phyloP scores from a whole-genome alignment of 441 rosid genomes.

The Jatropha podagrica region DNA sequence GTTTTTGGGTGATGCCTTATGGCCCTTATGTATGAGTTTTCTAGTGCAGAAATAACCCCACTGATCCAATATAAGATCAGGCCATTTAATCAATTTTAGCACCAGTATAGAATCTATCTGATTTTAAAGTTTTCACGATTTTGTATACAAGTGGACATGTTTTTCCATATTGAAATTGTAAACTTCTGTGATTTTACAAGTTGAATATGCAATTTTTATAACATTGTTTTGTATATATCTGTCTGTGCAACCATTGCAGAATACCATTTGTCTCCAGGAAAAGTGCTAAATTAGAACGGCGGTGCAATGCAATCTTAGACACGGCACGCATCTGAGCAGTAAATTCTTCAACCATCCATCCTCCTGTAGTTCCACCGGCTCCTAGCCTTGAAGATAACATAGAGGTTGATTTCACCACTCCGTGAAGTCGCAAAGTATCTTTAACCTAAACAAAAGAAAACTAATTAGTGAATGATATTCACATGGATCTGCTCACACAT shows the following conservation, averaged over 20 bases:
- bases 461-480: constrained; percentile 17
- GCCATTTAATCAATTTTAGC: too few relatives aligned
- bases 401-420: constrained; percentile 90
- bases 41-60: too few relatives aligned
- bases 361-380: constrained; percentile 70
- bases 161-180: too few relatives aligned
- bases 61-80: too few relatives aligned
- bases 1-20: too few relatives aligned
- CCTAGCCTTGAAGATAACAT: constrained; percentile 82
- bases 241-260: background rate
- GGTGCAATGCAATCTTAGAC: constrained; percentile 97
- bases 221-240: too few relatives aligned
- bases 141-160: too few relatives aligned
- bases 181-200: too few relatives aligned
- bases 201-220: too few relatives aligned
- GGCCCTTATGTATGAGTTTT: too few relatives aligned
- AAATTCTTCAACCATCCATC: constrained; percentile 95
- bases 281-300: constrained; percentile 75
- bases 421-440: constrained; percentile 96
- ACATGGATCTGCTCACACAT: background rate
- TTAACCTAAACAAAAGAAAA: constrained; percentile 60
- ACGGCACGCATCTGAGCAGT: constrained; percentile 99
- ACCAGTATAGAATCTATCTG: too few relatives aligned
- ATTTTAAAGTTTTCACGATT: too few relatives aligned
- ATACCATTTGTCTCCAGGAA: constrained; percentile 91